Evolutionary conservation across 2,329 filamentous ascomycete species (phyloP).

Genomic region (Fusarium chlamydosporum): DNA sequence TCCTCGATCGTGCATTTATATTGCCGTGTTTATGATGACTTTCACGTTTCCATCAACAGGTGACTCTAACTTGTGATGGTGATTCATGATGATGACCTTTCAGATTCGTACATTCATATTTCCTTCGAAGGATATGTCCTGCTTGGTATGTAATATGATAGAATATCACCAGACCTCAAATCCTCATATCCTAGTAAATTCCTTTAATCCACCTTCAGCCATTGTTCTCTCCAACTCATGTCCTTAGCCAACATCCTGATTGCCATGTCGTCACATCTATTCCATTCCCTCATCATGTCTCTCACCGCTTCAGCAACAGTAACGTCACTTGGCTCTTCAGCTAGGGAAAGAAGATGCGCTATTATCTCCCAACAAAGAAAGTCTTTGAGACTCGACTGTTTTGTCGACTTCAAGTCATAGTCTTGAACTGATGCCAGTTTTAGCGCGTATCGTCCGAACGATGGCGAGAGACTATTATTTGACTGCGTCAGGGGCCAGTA

Average conservation of each 20-base stretch:
- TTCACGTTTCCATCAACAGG: no score
- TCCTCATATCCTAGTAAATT: neutral
- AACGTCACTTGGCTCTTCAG: neutral
- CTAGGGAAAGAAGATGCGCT: slow-evolving; percentile 13
- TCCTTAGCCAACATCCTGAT: slow-evolving; percentile 21
- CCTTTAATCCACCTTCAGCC: no score
- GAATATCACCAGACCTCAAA: neutral
- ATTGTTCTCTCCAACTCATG: no score
- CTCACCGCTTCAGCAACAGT: neutral
- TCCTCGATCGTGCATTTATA: no score
- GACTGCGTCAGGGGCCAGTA: neutral
- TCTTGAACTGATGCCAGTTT: slow-evolving; percentile 12
- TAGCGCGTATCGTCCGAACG: slow-evolving; percentile 27
- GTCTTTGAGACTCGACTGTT: slow-evolving; percentile 27
- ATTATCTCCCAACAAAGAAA: slow-evolving; percentile 44
- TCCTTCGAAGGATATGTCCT: no score
- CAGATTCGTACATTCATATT: no score
- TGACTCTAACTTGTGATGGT: no score
- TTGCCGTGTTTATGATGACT: no score
- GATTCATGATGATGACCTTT: no score
- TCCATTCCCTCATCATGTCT: slow-evolving; percentile 33
- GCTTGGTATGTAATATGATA: no score
- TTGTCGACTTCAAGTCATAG: slow-evolving; percentile 8
- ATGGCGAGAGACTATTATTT: neutral
- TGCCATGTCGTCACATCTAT: slow-evolving; percentile 9